Evolutionary conservation across 805 yeast species (phyloP).

Genomic region (Tetrapisispora arboricola): DNA sequence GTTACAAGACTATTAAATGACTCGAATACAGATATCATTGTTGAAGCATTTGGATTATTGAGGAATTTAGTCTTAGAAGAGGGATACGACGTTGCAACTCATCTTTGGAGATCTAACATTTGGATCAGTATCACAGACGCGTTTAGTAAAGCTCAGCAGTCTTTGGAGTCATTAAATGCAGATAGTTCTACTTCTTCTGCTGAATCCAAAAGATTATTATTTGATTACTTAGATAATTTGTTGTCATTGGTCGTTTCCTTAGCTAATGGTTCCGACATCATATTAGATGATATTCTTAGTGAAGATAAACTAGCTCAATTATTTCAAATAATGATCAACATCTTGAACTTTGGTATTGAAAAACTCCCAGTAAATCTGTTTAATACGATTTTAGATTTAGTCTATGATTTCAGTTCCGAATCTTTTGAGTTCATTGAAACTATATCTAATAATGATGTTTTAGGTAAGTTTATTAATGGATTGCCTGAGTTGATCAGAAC

Average conservation of each 20-base stretch:
- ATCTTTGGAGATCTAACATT: constrained; percentile 68
- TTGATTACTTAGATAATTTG: constrained; percentile 64
- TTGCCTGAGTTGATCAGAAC: constrained; percentile 9
- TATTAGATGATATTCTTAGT: constrained; percentile 35
- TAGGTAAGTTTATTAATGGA: constrained; percentile 12
- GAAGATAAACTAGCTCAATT: constrained; percentile 19
- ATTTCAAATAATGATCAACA: constrained; percentile 20
- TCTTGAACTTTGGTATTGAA: constrained; percentile 22
- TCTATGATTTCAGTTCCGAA: constrained; percentile 52
- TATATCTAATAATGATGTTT: constrained; percentile 8
- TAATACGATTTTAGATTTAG: constrained; percentile 44
- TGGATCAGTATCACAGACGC: constrained; percentile 51
- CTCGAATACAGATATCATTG: constrained; percentile 60
- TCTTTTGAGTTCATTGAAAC: constrained; percentile 41
- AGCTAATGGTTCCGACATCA: constrained; percentile 52
- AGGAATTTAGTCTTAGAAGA: constrained; percentile 77
- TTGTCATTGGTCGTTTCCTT: constrained; percentile 59
- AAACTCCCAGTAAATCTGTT: constrained; percentile 35
- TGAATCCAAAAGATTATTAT: constrained; percentile 39
- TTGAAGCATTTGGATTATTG: constrained; percentile 71
- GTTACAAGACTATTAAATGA: constrained; percentile 59
- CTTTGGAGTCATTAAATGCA: constrained; percentile 35
- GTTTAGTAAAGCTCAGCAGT: constrained; percentile 39
- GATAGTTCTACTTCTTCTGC: constrained; percentile 10
- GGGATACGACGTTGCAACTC: constrained; percentile 71